Evolutionary conservation across 768 basidiomycete species (phyloP).

Genomic region (Auricularia sp.): DNA sequence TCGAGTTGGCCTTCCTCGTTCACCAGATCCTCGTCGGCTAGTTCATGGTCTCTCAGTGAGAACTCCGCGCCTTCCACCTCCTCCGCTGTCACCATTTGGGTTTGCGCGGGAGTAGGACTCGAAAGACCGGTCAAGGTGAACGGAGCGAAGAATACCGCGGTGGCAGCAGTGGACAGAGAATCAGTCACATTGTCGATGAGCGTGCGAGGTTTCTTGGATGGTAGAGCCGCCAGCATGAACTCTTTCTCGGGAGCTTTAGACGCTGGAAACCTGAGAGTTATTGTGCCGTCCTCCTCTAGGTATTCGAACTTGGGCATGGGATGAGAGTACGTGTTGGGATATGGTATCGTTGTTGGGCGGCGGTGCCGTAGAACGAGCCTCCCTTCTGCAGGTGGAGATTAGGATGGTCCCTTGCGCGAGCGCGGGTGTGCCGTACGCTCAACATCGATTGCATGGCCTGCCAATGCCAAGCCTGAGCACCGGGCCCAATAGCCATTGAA

Average conservation of each 20-base stretch:
- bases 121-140: neutral
- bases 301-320: constrained; percentile 4
- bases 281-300: neutral
- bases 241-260: neutral
- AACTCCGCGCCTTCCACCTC: neutral
- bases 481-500: neutral
- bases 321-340: constrained; percentile 69
- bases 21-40: neutral
- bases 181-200: neutral
- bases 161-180: neutral
- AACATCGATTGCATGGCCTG: constrained; percentile 71
- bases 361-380: constrained; percentile 64
- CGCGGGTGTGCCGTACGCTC: constrained; percentile 37
- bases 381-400: constrained; percentile 35
- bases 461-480: neutral
- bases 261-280: neutral
- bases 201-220: neutral
- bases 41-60: neutral
- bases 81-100: neutral
- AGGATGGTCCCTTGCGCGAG: neutral
- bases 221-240: neutral
- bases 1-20: neutral
- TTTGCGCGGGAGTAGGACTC: neutral
- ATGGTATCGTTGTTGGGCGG: constrained; percentile 64
- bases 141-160: neutral